Base-by-base conservation (phyloP, 2,329 filamentous ascomycete species). In the Phyllosticta citriasiana region DNA sequence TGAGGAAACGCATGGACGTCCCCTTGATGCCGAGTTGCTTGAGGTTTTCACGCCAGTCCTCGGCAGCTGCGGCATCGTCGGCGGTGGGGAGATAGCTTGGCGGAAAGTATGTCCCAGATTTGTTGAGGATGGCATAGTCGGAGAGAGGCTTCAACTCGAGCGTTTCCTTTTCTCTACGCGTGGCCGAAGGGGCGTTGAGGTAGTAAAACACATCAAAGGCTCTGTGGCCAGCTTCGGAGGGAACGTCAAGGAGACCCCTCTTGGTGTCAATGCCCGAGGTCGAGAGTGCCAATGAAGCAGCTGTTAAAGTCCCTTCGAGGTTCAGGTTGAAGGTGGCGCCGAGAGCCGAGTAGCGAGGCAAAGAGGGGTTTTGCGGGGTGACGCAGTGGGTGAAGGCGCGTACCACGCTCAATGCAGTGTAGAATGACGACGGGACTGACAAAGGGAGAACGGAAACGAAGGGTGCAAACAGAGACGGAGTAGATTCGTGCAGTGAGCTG, bases 171-270 rank as follows among this genome's bases (percentile, higher is more conserved):
- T 99, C 94, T 1, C 91, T 87, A 3, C 88, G 85, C 1, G 90
- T 94, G 0, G 94, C 96, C 0, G 89, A 88, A n/a, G 89, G 91
- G 0, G 92, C 95, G 52, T 97, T 81, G 0, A 99, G 84, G 69
- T 97, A 97, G 77, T 99, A 97, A 71, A 99, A 97, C 57, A 96
- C 94, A 70, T 99, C 93, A 67, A 99, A 99, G 3, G 93, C 94
- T 64, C 94, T 87, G 74, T 91, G 91, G 12, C 94, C 94, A 6
- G 85, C 71, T 70, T 96, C 86, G 0, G 85, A 75, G 0, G 94
- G 89, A 16, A 99, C 84, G 61, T 88, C 85, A 16, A 97, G 79
- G 10, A 99, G 79, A 52, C 93, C 94, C 64, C 85, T 85, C 22
- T 81, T 77, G 0, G 91, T 94, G 71, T 99, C 89, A 63, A 99